phyloP scores from a whole-genome alignment of 179 eudicot species.

The Patellifolia procumbens region DNA sequence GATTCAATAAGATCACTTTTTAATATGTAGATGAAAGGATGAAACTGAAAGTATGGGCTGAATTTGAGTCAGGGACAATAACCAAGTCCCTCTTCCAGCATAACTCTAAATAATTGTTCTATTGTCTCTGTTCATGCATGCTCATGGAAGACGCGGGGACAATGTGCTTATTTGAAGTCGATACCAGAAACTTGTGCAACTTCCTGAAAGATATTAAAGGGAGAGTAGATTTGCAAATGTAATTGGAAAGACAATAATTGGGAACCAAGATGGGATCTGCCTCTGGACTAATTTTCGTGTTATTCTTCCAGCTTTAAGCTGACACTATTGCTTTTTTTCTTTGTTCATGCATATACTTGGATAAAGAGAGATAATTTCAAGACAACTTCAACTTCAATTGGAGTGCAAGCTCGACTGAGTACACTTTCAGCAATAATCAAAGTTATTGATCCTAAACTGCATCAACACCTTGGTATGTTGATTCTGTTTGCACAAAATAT shows the following conservation, averaged over 20 bases:
- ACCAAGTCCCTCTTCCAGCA: neutral
- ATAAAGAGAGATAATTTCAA: conserved; percentile 49
- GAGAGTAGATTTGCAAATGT: neutral
- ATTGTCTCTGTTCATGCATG: conserved; percentile 24
- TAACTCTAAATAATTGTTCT: conserved; percentile 1
- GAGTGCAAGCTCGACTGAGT: conserved; percentile 48
- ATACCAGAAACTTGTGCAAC: neutral
- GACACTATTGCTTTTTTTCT: conserved; percentile 15
- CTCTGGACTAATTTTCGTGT: neutral
- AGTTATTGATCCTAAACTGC: conserved; percentile 52
- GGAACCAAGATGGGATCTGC: neutral
- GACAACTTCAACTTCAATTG: conserved; percentile 52
- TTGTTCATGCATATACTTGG: conserved; percentile 24
- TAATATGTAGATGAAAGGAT: conserved; percentile 1
- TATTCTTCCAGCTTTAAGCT: conserved; percentile 19
- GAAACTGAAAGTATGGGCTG: neutral
- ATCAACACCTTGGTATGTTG: conserved; percentile 51
- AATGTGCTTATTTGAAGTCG: conserved; percentile 15
- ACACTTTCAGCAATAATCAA: conserved; percentile 49
- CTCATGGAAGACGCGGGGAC: conserved; percentile 32
- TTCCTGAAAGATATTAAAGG: neutral
- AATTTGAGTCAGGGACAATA: neutral
- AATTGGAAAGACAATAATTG: neutral
- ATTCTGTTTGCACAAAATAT: conserved; percentile 17
- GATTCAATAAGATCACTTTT: too few relatives aligned